These are phyloP conservation scores for Tirmania nivea DNA, from an alignment of 495 filamentous ascomycete genomes.

Conservation along the genomic window DNA sequence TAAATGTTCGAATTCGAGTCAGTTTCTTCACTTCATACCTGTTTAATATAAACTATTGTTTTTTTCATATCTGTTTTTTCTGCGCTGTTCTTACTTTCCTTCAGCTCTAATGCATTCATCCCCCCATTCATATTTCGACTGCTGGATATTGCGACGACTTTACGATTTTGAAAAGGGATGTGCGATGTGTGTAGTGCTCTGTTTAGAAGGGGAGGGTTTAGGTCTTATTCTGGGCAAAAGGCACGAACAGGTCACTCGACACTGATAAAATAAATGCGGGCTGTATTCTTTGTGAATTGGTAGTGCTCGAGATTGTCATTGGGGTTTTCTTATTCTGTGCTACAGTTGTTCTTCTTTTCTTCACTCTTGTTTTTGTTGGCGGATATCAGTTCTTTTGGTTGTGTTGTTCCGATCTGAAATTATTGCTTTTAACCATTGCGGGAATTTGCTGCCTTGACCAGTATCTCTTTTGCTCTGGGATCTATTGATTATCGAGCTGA, in stretches of 20 bases:
- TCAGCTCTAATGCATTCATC: conserved; percentile 18
- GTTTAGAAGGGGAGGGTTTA: neutral
- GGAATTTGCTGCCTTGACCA: too few species aligned
- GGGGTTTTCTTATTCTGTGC: neutral
- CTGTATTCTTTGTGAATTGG: neutral
- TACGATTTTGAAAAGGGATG: conserved; percentile 11
- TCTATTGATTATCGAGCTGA: too few species aligned
- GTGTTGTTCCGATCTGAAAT: too few species aligned
- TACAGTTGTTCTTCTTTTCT: too few species aligned
- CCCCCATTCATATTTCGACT: conserved; percentile 1
- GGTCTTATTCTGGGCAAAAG: neutral
- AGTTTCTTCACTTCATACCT: conserved; percentile 18
- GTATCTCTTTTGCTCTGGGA: too few species aligned
- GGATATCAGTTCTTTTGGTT: too few species aligned
- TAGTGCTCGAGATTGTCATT: neutral
- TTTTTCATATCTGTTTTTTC: conserved; percentile 9
- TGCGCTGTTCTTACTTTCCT: conserved; percentile 14
- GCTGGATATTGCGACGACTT: conserved; percentile 14
- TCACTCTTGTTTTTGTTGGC: too few species aligned
- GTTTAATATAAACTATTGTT: conserved; percentile 18
- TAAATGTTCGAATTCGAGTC: conserved; percentile 7
- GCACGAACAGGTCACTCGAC: neutral
- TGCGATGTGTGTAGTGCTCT: neutral
- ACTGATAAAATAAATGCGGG: neutral
- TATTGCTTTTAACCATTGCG: too few species aligned